phyloP scores from a whole-genome alignment of 2,329 filamentous ascomycete species.

The Phoma herbarum region DNA sequence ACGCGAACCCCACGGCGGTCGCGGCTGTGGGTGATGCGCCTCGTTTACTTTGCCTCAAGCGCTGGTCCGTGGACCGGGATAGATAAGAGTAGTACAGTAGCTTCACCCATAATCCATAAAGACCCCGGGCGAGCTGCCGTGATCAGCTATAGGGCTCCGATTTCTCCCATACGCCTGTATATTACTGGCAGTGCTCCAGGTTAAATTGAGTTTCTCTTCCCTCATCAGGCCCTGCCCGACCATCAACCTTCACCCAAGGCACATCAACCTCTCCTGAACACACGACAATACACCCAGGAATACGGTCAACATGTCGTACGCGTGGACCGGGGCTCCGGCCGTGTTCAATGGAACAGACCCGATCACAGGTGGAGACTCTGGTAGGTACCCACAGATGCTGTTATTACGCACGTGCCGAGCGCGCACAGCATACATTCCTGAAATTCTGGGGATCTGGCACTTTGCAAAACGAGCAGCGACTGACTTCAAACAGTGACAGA shows the following conservation, averaged over 20 bases:
- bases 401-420: constrained; percentile 34
- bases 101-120: constrained; percentile 43
- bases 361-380: constrained; percentile 77
- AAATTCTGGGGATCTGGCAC: background rate
- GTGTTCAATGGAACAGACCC: constrained; percentile 64
- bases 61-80: constrained; percentile 46
- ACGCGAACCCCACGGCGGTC: constrained; percentile 50
- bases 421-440: constrained; percentile 8
- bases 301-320: constrained; percentile 57
- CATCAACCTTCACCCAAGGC: constrained; percentile 18
- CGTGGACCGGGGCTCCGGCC: constrained; percentile 57
- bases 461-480: constrained; percentile 7
- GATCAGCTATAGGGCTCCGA: constrained; percentile 44
- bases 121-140: constrained; percentile 40
- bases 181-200: constrained; percentile 41
- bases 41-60: constrained; percentile 50
- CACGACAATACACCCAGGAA: constrained; percentile 22
- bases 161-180: constrained; percentile 43
- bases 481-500: constrained; percentile 67
- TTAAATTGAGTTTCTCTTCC: constrained; percentile 19
- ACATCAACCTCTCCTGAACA: constrained; percentile 16
- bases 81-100: constrained; percentile 50
- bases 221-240: constrained; percentile 27
- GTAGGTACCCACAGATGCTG: constrained; percentile 62
- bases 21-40: constrained; percentile 44